Evolutionary conservation across 352 stramenopile genomes (phyloP), one percentile per base, ranked within the genome.

Genomic region (Phytophthora melonis): DNA sequence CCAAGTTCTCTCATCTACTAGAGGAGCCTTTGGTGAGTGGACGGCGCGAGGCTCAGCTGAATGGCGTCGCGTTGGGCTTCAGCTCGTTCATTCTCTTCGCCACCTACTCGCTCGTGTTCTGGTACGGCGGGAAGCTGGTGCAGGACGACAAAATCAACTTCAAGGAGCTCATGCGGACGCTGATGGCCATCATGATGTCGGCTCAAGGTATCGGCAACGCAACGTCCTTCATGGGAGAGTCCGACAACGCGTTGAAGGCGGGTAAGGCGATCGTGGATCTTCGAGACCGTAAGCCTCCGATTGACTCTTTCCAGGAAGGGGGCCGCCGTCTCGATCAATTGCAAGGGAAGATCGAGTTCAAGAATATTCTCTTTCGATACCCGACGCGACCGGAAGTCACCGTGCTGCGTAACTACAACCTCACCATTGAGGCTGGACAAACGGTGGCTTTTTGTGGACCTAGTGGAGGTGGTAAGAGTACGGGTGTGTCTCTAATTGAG

Each of bases 391-490:
- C 79, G 4, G 52, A 92, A 4, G 72, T 86, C 11, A 75, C 63
- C 9, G 86, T 98, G 23, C 87, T 98, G 9, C 80, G 84, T 13
- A 74, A 86, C 62, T 87, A 98, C 65, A 93, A 92, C 66, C 70
- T 99, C 11, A 83, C 80, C 8, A 88, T 96, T 27, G 83, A 90
- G 63, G 74, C 84, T 6, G 88, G 88, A 0, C 73, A 88, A 41
- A 92, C 83, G 0, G 83, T 93, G 0, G 86, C 83, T 5, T 83
- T 93, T 47, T 87, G 85, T 9, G 81, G 81, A 30, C 70, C 78
- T 1, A 86, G 76, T 41, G 81, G 81, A 4, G 74, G 77, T 3
- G 81, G 81, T n/a, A 88, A 88, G 18, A 88, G 81, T 18, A 88
- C 81, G 1, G 55, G 72, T 23, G 57, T 87, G 10, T 75, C 74